phyloP scores from a whole-genome alignment of 176 grass and related monocot genomes.

The Aegilops bicornis region DNA sequence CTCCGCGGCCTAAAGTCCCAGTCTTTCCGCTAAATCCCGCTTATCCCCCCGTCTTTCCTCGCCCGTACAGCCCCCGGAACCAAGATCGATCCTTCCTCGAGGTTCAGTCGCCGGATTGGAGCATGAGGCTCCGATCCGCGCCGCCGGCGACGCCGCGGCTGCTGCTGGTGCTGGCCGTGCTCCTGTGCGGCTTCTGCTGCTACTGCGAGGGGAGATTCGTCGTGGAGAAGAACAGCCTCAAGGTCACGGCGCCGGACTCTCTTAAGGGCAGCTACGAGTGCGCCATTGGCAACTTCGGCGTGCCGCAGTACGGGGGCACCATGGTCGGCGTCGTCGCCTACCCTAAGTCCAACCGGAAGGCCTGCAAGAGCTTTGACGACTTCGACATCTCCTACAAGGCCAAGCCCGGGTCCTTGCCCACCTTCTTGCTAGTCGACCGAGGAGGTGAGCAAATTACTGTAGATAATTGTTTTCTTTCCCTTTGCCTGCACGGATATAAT shows the following conservation, averaged over 20 bases:
- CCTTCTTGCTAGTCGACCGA: conserved; percentile 81
- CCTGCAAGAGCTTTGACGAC: conserved; percentile 76
- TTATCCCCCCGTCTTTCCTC: background rate
- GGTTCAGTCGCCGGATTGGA: conserved; percentile 5
- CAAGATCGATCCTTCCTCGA: background rate
- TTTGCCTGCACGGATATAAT: background rate
- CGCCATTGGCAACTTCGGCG: conserved; percentile 92
- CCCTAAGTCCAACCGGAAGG: conserved; percentile 80
- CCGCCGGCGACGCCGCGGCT: background rate
- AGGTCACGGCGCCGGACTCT: background rate
- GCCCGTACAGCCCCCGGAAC: background rate
- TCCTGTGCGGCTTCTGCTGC: background rate
- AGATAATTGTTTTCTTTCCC: background rate
- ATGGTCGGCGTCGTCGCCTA: conserved; percentile 89
- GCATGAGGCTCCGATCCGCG: conserved; percentile 15
- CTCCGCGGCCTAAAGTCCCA: background rate
- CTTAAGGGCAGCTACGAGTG: conserved; percentile 33
- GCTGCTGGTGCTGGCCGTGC: background rate
- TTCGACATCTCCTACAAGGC: conserved; percentile 87
- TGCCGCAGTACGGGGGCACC: conserved; percentile 89
- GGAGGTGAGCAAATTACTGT: conserved; percentile 56
- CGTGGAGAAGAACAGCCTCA: conserved; percentile 23
- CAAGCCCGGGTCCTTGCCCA: conserved; percentile 77
- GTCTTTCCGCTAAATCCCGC: background rate
- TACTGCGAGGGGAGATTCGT: conserved; percentile 4